Conservation (phyloP, 352 stramenopile species). For the Phytophthora podocarpi region DNA sequence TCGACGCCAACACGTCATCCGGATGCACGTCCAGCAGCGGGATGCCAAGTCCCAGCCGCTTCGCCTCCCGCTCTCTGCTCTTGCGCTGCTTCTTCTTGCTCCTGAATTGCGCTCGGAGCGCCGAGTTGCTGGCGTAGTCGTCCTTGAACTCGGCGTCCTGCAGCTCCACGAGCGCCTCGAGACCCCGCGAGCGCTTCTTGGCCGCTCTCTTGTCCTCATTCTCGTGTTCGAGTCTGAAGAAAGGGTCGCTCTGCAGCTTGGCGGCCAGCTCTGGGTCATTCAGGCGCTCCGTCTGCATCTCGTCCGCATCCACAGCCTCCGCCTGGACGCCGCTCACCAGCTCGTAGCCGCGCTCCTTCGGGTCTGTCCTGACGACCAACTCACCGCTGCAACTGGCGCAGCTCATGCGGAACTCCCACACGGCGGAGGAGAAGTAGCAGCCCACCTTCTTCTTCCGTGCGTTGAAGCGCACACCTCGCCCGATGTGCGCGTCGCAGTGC, state of each 20-base stretch:
- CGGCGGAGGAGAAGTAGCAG: constrained; percentile 91
- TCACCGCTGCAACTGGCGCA: constrained; percentile 89
- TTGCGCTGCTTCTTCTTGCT: constrained; percentile 61
- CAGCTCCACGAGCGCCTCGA: constrained; percentile 61
- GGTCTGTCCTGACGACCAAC: constrained; percentile 96
- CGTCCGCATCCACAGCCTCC: constrained; percentile 48
- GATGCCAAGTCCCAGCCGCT: constrained; percentile 58
- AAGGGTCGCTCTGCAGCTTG: constrained; percentile 63
- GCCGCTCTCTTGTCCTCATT: constrained; percentile 64
- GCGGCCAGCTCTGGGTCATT: constrained; percentile 56
- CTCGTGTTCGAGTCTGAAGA: constrained; percentile 83
- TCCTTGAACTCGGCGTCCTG: constrained; percentile 73
- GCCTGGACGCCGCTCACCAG: constrained; percentile 88
- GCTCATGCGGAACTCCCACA: constrained; percentile 96
- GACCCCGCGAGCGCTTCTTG: constrained; percentile 43
- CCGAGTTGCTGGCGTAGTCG: constrained; percentile 72
- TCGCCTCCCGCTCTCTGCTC: constrained; percentile 41
- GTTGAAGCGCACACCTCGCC: constrained; percentile 95
- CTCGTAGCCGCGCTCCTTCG: constrained; percentile 89
- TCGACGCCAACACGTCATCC: constrained; percentile 64
- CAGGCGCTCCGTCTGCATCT: constrained; percentile 53
- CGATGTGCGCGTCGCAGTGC: constrained; percentile 72
- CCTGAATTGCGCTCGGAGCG: constrained; percentile 57
- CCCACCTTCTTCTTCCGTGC: constrained; percentile 93
- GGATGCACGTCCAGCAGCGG: constrained; percentile 58